Evolutionary conservation across 768 basidiomycete genomes (phyloP).

Genomic region (Agrocybe praecox): DNA sequence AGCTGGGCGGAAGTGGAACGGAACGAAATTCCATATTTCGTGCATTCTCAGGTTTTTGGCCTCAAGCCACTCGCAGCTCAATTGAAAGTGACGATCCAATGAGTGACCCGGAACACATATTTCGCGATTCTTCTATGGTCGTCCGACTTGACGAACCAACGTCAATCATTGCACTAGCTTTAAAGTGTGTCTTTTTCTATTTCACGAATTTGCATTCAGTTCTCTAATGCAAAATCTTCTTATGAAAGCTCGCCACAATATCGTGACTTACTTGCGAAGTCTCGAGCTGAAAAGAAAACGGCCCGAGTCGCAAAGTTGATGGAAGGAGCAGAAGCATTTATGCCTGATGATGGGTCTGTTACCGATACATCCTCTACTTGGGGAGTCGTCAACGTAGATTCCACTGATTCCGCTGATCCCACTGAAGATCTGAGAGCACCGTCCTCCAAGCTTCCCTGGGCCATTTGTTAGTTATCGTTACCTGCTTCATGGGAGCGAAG

Average conservation of each 20-base stretch:
- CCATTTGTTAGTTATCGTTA: constrained; percentile 59
- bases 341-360: constrained; percentile 87
- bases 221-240: constrained; percentile 1
- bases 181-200: constrained; percentile 59
- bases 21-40: constrained; percentile 81
- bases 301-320: constrained; percentile 57
- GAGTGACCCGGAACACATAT: constrained; percentile 88
- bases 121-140: constrained; percentile 92
- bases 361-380: constrained; percentile 88
- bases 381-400: constrained; percentile 89
- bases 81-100: constrained; percentile 68
- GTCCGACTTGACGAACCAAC: constrained; percentile 97
- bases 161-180: constrained; percentile 93
- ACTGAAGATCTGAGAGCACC: constrained; percentile 77
- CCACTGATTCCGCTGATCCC: constrained; percentile 63
- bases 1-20: constrained; percentile 47
- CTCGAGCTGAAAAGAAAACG: constrained; percentile 75
- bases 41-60: constrained; percentile 84
- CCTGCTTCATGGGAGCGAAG: background rate
- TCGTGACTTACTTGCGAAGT: constrained; percentile 76
- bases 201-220: background rate
- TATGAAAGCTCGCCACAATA: constrained; percentile 75
- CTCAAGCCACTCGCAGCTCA: constrained; percentile 56
- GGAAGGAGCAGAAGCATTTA: constrained; percentile 82
- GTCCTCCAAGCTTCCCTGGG: constrained; percentile 81